Percentiles rank a stretch among this genome's conserved stretches.
phyloP scores from a whole-genome alignment of 306 rosid species.

The Quercus gilva region DNA sequence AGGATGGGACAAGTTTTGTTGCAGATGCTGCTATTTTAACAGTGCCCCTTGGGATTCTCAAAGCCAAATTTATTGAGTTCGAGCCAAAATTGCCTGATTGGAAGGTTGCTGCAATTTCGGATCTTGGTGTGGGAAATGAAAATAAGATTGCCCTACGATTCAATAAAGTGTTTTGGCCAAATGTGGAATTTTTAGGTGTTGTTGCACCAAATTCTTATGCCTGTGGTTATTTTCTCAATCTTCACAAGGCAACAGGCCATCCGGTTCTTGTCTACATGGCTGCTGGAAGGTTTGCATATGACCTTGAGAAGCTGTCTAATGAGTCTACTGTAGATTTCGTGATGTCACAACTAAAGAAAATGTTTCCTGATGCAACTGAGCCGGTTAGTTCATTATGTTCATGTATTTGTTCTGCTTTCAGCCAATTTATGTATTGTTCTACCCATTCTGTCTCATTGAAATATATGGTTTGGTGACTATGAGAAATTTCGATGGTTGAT shows the following conservation, averaged over 20 bases:
- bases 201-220: slow-evolving; percentile 67
- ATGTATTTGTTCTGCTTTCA: neutral
- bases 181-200: slow-evolving; percentile 62
- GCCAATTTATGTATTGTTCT: neutral
- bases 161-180: slow-evolving; percentile 68
- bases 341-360: slow-evolving; percentile 64
- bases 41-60: slow-evolving; percentile 67
- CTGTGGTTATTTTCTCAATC: slow-evolving; percentile 80
- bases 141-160: slow-evolving; percentile 66
- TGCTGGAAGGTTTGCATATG: slow-evolving; percentile 75
- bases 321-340: slow-evolving; percentile 46
- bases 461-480: neutral
- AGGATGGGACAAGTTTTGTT: slow-evolving; percentile 53
- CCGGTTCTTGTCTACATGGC: slow-evolving; percentile 79
- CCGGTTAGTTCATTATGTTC: slow-evolving; percentile 45
- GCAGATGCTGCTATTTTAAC: slow-evolving; percentile 45
- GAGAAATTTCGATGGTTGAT: neutral
- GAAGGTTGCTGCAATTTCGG: slow-evolving; percentile 68
- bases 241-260: slow-evolving; percentile 75
- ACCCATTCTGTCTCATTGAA: neutral
- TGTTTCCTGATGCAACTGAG: slow-evolving; percentile 64
- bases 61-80: slow-evolving; percentile 66
- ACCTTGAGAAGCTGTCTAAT: slow-evolving; percentile 55
- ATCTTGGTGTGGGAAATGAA: slow-evolving; percentile 82
- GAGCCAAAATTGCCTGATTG: slow-evolving; percentile 67